Conservation (phyloP, 2,329 filamentous ascomycete species). For the Xylaria sp. region DNA sequence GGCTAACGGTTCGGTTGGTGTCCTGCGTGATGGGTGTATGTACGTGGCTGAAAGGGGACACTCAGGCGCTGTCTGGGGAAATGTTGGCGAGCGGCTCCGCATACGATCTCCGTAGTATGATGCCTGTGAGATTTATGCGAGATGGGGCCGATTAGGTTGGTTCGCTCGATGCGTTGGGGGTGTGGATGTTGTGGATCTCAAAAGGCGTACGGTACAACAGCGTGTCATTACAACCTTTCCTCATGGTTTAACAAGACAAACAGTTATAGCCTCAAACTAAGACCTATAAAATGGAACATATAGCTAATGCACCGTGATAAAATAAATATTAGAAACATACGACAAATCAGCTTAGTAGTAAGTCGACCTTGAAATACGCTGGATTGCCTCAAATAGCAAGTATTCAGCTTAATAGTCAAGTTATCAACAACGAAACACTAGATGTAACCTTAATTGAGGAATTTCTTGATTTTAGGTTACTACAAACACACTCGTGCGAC, state of each 20-base stretch:
- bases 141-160: conserved; percentile 22
- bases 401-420: neutral
- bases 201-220: conserved; percentile 23
- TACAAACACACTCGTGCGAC: conserved; percentile 13
- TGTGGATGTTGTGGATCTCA: conserved; percentile 28
- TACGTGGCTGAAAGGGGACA: conserved; percentile 3
- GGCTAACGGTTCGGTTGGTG: neutral
- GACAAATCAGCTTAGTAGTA: neutral
- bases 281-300: neutral
- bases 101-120: conserved; percentile 4
- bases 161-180: conserved; percentile 10
- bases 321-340: neutral
- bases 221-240: neutral
- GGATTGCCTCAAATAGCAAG: neutral
- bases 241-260: neutral
- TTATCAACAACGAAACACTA: neutral
- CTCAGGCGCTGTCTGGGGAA: neutral
- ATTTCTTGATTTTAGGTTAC: conserved; percentile 4
- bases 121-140: conserved; percentile 4
- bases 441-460: neutral
- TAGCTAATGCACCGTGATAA: neutral
- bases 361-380: neutral
- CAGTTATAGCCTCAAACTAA: neutral
- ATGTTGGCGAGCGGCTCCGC: conserved; percentile 12
- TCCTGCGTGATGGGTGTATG: neutral